Evolutionary conservation across 225 moss, liverwort and hornwort species (phyloP), one percentile per base, ranked within the genome.

Genomic region (Straminergon stramineum): DNA sequence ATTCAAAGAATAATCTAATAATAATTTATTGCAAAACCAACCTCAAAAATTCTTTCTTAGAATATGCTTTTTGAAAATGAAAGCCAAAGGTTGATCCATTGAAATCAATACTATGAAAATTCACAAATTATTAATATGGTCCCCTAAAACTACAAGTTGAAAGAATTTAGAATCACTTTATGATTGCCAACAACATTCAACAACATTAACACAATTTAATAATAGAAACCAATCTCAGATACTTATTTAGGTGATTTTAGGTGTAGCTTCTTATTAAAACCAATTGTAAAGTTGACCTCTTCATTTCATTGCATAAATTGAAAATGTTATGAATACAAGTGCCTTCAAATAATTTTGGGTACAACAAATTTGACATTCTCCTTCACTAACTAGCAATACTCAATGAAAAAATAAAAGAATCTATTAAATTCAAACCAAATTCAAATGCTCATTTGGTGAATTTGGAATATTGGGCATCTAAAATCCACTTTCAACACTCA

Each of bases 291-390:
- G n/a, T 12, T 7, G 4, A 21, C 22, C 7, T 68, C 6, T 12
- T 12, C 22, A n/a, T n/a, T 2, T 68, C 12, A 68, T 12, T 12
- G 11, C 12, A 2, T n/a, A n/a, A n/a, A n/a, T 21, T 68, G 11
- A 2, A 68, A 68, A 12, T 2, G 8, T 39, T 69, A 13, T n/a
- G 7, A 69, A n/a, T n/a, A 69, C 23, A 69, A 69, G 9, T 22
- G 6, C 12, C 13, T 69, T n/a, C 0, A 0, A 2, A 5, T 15
- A 71, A 41, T 41, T 24, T 39, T 39, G 4, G 13, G 3, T 15
- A 39, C 8, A 71, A 8, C 15, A 3, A 41, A 41, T 26, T 24
- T 41, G 24, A 71, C 14, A 14, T 24, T 15, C 7, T 24, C 5
- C 26, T 14, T 26, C 8, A 73, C 43, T 73, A 27, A 8, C 41